Conservation (phyloP, 305 asterid genomes). For the Fraxinus latifolia region DNA sequence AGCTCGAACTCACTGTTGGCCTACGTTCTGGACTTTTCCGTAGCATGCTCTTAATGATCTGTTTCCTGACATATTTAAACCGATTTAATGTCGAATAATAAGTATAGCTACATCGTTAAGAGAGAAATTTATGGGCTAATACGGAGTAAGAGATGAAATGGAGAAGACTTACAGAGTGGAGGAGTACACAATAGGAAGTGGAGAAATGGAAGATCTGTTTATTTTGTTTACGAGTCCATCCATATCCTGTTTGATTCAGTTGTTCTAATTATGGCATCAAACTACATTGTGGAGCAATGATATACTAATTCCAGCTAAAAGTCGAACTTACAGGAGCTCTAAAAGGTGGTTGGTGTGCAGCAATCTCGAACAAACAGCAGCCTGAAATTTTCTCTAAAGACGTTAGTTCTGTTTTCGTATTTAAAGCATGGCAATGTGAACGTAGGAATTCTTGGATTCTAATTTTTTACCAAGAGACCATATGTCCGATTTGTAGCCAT, state of each 20-base stretch:
- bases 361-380: constrained; percentile 90
- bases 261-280: constrained; percentile 14
- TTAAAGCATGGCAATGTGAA: background rate
- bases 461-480: constrained; percentile 81
- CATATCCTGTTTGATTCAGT: constrained; percentile 60
- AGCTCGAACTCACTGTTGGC: constrained; percentile 63
- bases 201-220: constrained; percentile 74
- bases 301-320: background rate
- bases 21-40: constrained; percentile 87
- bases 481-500: constrained; percentile 91
- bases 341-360: constrained; percentile 88
- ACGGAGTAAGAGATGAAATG: constrained; percentile 1
- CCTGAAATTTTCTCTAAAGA: constrained; percentile 39
- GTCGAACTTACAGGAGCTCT: constrained; percentile 75
- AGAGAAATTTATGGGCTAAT: background rate
- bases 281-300: background rate
- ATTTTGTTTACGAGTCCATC: constrained; percentile 87
- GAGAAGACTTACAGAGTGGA: constrained; percentile 66
- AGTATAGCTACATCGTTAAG: background rate
- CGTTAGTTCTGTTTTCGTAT: background rate
- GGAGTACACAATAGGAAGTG: constrained; percentile 81
- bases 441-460: background rate
- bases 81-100: constrained; percentile 1
- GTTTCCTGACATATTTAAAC: constrained; percentile 58
- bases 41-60: constrained; percentile 89